Base-by-base conservation (phyloP, 2,329 filamentous ascomycete species). In the Fusarium avenaceum region DNA sequence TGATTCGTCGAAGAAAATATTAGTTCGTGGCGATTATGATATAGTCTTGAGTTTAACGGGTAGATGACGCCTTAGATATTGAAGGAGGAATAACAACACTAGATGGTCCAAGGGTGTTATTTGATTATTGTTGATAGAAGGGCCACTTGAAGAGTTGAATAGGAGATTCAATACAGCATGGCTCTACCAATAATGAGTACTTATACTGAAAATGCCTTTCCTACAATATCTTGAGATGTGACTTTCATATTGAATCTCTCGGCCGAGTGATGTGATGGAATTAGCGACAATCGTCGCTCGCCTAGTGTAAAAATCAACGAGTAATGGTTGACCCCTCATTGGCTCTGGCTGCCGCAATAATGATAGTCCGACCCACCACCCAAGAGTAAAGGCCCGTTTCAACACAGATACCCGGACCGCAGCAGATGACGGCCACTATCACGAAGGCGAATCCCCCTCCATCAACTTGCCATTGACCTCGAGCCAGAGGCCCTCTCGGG, bases 401-500 rank as follows among this genome's bases (percentile, higher is more conserved):
- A 65, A 72, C 67, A 69, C 56, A 55, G 59, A 62, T 58, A 42
- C 59, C 63, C 67, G 72, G 70, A 59, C 70, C 60, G 65, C 69
- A 64, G 70, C 70, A 74, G 71, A 76, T 76, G 75, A 77, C 75
- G 74, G 72, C 69, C 75, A 76, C 73, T 69, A 66, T 69, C 67
- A 69, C 69, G 61, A 77, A 71, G 70, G 73, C 74, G 71, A 76
- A 72, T 74, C 71, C 73, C 72, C 68, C 71, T 71, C 71, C 60
- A 71, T 67, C 69, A 71, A 68, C 49, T 55, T 76, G 77, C 76
- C 77, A 77, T 78, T 76, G 77, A 78, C 69, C 72, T 70, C 71
- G 76, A 75, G 75, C 73, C 71, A 76, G 77, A 79, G 78, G 77
- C 72, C 74, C 73, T 71, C 52, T 66, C 65, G 73, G 76, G 74